Evolutionary conservation across 2,329 filamentous ascomycete species (phyloP).

Genomic region (Trichoderma koningii): DNA sequence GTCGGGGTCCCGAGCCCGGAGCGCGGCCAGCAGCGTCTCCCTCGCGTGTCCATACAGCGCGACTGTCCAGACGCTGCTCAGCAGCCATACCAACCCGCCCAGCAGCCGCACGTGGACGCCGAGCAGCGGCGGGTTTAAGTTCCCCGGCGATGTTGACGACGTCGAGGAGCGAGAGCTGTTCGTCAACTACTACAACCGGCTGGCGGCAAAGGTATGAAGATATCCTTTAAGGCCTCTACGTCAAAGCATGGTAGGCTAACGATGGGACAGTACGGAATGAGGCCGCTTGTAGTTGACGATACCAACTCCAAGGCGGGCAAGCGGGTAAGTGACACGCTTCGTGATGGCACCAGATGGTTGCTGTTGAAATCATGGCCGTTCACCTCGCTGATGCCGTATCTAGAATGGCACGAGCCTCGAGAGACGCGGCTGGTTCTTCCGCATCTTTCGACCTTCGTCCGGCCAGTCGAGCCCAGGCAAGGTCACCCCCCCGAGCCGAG

Average conservation of each 20-base stretch:
- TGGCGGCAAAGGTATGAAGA: conserved; percentile 56
- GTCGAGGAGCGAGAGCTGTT: conserved; percentile 52
- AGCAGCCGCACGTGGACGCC: conserved; percentile 61
- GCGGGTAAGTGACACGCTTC: conserved; percentile 37
- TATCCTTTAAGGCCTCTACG: background rate
- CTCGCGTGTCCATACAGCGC: conserved; percentile 35
- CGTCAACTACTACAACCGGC: conserved; percentile 60
- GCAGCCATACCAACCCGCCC: conserved; percentile 33
- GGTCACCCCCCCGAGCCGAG: conserved; percentile 24
- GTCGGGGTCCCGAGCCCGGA: conserved; percentile 28
- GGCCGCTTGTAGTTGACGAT: conserved; percentile 43
- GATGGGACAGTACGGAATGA: conserved; percentile 54
- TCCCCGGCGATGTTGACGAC: conserved; percentile 53
- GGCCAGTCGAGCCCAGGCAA: conserved; percentile 29
- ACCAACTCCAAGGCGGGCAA: conserved; percentile 41
- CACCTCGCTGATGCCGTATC: background rate
- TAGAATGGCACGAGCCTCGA: conserved; percentile 34
- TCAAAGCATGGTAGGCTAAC: background rate
- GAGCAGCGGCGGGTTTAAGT: conserved; percentile 53
- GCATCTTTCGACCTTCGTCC: conserved; percentile 39
- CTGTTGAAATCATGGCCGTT: background rate
- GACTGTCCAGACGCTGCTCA: conserved; percentile 33
- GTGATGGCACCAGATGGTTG: too few relatives aligned
- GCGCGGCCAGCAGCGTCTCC: conserved; percentile 36
- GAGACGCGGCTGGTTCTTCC: conserved; percentile 44